Evolutionary conservation across 192 early-diverging fungal genomes (phyloP).

Genomic region (Rhizophlyctis rosea): DNA sequence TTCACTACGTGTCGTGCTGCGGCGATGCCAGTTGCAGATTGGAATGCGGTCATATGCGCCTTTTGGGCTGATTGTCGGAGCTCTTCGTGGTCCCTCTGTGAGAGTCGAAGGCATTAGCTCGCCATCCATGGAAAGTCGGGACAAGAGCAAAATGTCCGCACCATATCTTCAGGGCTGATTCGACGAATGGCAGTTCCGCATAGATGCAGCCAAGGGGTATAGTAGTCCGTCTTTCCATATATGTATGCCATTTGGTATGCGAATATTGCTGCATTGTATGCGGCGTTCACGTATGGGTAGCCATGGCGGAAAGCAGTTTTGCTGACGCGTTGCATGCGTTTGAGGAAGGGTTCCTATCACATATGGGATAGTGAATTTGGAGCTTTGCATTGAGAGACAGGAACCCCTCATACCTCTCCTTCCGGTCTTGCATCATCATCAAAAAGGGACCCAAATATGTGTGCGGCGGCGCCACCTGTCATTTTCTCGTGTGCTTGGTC

Average conservation of each 20-base stretch:
- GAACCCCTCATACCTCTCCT: no score
- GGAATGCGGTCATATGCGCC: background rate
- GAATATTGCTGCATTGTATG: slow-evolving; percentile 61
- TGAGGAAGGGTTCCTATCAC: slow-evolving; percentile 28
- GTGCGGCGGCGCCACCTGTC: slow-evolving; percentile 53
- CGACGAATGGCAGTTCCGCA: slow-evolving; percentile 76
- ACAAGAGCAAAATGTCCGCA: slow-evolving; percentile 35
- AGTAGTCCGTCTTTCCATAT: slow-evolving; percentile 79
- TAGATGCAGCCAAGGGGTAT: slow-evolving; percentile 78
- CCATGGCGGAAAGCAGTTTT: slow-evolving; percentile 37
- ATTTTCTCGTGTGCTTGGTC: slow-evolving; percentile 71
- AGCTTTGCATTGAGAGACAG: no score
- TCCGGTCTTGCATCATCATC: slow-evolving; percentile 45
- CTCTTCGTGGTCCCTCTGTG: slow-evolving; percentile 22
- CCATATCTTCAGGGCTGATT: slow-evolving; percentile 79
- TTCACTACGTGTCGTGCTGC: slow-evolving; percentile 10
- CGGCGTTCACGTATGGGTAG: slow-evolving; percentile 60
- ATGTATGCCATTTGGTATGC: slow-evolving; percentile 78
- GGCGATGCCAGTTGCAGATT: background rate
- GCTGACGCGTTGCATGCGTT: slow-evolving; percentile 9
- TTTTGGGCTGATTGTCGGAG: background rate
- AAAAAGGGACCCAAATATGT: slow-evolving; percentile 54
- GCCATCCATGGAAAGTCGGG: background rate
- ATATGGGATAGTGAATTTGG: no score
- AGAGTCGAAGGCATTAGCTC: no score